Evolutionary conservation across 2,329 filamentous ascomycete genomes (phyloP).

Genomic region (Fusarium avenaceum): DNA sequence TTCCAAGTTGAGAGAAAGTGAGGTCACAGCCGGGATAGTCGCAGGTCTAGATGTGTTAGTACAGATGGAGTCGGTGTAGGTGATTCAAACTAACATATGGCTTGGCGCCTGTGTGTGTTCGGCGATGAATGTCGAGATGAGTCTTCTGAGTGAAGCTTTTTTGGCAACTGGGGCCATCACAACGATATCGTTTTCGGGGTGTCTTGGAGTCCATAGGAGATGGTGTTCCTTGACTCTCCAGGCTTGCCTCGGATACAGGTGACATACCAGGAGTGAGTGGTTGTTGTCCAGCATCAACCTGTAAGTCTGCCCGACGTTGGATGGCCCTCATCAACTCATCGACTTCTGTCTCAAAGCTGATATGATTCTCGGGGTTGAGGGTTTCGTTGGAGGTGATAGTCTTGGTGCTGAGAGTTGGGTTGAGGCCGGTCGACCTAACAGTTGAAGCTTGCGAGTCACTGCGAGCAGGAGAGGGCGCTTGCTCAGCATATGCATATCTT

Average conservation of each 20-base stretch:
- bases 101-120: slow-evolving; percentile 89
- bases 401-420: slow-evolving; percentile 55
- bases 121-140: slow-evolving; percentile 89
- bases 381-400: slow-evolving; percentile 62
- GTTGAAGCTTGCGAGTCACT: slow-evolving; percentile 53
- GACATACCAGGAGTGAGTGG: slow-evolving; percentile 48
- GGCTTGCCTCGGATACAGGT: slow-evolving; percentile 41
- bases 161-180: slow-evolving; percentile 78
- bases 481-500: slow-evolving; percentile 51
- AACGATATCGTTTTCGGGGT: slow-evolving; percentile 75
- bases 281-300: slow-evolving; percentile 47
- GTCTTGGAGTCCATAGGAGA: slow-evolving; percentile 48
- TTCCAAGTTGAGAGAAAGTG: slow-evolving; percentile 89
- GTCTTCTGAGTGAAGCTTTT: slow-evolving; percentile 94
- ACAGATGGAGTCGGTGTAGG: background rate
- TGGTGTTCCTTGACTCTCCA: slow-evolving; percentile 42
- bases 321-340: slow-evolving; percentile 92
- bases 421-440: slow-evolving; percentile 41
- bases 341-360: slow-evolving; percentile 83
- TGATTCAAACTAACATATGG: slow-evolving; percentile 78
- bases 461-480: slow-evolving; percentile 53
- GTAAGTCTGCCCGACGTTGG: slow-evolving; percentile 72
- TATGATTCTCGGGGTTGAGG: slow-evolving; percentile 62
- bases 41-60: slow-evolving; percentile 68
- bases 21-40: slow-evolving; percentile 79